These are phyloP conservation scores for Psophocarpus tetragonolobus DNA, from an alignment of 306 rosid genomes.

Conservation along the genomic window DNA sequence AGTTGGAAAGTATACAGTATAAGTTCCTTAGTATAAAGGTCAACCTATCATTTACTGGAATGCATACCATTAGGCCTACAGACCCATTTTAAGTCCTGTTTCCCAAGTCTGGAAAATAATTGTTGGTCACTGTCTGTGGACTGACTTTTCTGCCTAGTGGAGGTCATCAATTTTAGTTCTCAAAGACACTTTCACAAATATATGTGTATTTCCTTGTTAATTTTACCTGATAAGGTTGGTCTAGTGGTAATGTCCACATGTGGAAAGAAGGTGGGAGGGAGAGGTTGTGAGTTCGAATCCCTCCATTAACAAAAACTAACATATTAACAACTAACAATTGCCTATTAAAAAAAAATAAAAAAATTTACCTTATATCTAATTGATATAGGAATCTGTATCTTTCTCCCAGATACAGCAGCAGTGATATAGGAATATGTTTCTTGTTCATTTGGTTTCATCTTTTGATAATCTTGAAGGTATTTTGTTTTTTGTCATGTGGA, in stretches of 20 bases:
- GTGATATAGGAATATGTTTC: neutral
- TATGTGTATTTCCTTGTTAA: neutral
- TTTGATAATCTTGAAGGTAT: neutral
- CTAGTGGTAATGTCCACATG: too few species aligned
- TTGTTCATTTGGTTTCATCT: neutral
- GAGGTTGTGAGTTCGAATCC: too few species aligned
- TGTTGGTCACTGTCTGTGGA: neutral
- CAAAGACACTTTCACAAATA: neutral
- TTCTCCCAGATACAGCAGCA: neutral
- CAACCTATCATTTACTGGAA: neutral
- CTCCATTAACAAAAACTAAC: too few species aligned
- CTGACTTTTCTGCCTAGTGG: neutral
- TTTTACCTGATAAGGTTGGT: neutral
- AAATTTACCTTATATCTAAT: neutral
- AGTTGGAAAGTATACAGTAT: neutral
- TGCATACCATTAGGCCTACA: neutral
- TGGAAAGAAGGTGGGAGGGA: too few species aligned
- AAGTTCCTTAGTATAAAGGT: neutral
- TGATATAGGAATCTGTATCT: neutral
- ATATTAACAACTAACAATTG: too few species aligned
- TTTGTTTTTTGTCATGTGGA: conserved; percentile 4
- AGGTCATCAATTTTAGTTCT: neutral
- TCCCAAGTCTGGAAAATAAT: neutral
- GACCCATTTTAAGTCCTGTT: neutral
- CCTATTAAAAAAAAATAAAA: too few species aligned